These are phyloP conservation scores for apple (Malus domestica) DNA, from an alignment of 306 rosid genomes.

Conservation along the genomic window DNA sequence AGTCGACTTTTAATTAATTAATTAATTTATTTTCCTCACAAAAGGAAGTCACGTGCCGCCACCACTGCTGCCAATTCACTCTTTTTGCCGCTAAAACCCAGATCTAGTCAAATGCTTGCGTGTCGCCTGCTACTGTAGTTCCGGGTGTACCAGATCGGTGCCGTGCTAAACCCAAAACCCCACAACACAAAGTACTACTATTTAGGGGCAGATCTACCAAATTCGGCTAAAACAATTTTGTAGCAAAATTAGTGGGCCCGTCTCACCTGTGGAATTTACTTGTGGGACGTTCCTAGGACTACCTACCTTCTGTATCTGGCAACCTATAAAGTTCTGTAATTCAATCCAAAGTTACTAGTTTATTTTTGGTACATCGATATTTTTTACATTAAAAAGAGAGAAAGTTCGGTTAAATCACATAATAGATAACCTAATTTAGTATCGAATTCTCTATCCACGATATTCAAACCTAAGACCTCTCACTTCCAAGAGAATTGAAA, in stretches of 20 bases:
- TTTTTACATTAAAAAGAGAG: no score
- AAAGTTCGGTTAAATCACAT: rapidly evolving
- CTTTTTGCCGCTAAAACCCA: neutral
- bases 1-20: neutral
- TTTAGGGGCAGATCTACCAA: neutral
- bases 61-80: conserved; percentile 3
- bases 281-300: no score
- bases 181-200: neutral
- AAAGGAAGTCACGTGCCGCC: conserved; percentile 35
- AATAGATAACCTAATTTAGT: rapidly evolving
- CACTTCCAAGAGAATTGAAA: rapidly evolving
- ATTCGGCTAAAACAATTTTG: no score
- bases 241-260: neutral
- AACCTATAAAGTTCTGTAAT: no score
- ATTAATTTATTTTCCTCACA: neutral
- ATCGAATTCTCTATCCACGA: rapidly evolving
- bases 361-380: no score
- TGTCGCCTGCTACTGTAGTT: neutral
- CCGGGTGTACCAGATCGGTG: neutral
- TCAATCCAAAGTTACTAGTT: no score
- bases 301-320: no score
- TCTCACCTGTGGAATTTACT: neutral
- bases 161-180: neutral
- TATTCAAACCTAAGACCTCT: no score
- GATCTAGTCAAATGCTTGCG: conserved; percentile 22